Evolutionary conservation across 2,329 filamentous ascomycete genomes (phyloP).

Genomic region (Pseudocercospora cruenta): DNA sequence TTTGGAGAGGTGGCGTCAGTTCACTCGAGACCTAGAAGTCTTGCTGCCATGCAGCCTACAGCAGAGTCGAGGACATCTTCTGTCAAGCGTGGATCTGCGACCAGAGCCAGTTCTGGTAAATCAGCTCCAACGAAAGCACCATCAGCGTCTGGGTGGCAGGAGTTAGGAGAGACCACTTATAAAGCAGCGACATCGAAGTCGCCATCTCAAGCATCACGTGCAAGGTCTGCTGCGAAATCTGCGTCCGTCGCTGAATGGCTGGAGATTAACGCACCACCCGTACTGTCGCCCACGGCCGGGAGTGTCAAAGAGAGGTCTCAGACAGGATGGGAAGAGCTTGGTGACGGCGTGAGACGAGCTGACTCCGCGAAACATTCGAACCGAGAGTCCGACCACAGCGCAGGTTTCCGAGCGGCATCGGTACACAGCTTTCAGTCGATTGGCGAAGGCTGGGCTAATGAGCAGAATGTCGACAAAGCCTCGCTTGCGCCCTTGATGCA

Average conservation of each 20-base stretch:
- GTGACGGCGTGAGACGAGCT: not conserved
- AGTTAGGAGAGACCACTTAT: not conserved
- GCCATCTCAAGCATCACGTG: not conserved
- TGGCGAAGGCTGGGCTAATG: not conserved
- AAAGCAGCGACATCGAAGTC: not conserved
- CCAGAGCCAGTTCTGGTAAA: constrained; percentile 1
- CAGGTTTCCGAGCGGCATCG: not conserved
- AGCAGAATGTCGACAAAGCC: not conserved
- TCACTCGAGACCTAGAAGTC: constrained; percentile 4
- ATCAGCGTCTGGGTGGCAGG: not conserved
- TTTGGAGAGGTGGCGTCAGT: not conserved
- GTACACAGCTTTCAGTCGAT: not conserved
- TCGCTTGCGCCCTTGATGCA: not conserved
- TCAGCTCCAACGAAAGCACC: not conserved
- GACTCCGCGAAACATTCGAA: not conserved
- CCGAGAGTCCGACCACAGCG: not conserved
- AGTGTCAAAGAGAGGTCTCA: not conserved
- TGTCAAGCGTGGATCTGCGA: not conserved
- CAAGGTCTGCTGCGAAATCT: not conserved
- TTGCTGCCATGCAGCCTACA: constrained; percentile 13
- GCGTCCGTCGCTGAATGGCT: not conserved
- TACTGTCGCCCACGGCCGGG: not conserved
- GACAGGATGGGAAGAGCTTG: not conserved
- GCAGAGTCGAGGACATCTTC: constrained; percentile 15
- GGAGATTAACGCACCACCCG: not conserved